These are phyloP conservation scores for Neopestalotiopsis rosae DNA, from an alignment of 2,329 filamentous ascomycete genomes.

Conservation along the genomic window DNA sequence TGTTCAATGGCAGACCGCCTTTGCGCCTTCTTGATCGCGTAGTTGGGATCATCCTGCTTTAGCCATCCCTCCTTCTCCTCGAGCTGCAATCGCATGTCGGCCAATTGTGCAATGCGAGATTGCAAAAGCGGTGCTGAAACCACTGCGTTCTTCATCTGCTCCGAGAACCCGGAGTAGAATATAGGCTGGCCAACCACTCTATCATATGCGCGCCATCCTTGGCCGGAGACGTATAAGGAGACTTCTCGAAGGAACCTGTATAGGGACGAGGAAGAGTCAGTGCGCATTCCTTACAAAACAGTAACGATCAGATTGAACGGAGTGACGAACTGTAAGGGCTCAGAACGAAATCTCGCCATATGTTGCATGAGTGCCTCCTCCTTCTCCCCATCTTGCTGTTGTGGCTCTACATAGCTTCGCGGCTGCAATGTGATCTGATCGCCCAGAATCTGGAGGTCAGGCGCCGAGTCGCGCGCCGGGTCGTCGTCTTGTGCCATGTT, in stretches of 20 bases:
- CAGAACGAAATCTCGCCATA: conserved; percentile 83
- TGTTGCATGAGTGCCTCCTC: conserved; percentile 79
- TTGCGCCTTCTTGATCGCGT: conserved; percentile 56
- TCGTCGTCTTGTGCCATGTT: conserved; percentile 47
- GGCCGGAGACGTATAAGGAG: conserved; percentile 88
- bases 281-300: not conserved
- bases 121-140: conserved; percentile 78
- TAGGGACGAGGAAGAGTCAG: conserved; percentile 46
- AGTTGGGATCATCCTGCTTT: conserved; percentile 59
- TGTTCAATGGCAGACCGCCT: conserved; percentile 70
- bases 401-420: conserved; percentile 65
- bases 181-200: conserved; percentile 88
- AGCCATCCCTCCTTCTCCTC: conserved; percentile 80
- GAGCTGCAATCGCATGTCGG: conserved; percentile 72
- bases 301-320: conserved; percentile 34
- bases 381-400: conserved; percentile 53
- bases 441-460: conserved; percentile 79
- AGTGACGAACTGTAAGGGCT: conserved; percentile 55
- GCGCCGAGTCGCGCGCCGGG: conserved; percentile 59
- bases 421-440: conserved; percentile 78
- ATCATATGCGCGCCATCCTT: conserved; percentile 95
- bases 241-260: conserved; percentile 83
- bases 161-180: conserved; percentile 90
- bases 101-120: conserved; percentile 76
- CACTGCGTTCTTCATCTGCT: conserved; percentile 83